Base-by-base conservation (phyloP, 1,139 yeast species). In the Suhomyces bolitotheri region DNA sequence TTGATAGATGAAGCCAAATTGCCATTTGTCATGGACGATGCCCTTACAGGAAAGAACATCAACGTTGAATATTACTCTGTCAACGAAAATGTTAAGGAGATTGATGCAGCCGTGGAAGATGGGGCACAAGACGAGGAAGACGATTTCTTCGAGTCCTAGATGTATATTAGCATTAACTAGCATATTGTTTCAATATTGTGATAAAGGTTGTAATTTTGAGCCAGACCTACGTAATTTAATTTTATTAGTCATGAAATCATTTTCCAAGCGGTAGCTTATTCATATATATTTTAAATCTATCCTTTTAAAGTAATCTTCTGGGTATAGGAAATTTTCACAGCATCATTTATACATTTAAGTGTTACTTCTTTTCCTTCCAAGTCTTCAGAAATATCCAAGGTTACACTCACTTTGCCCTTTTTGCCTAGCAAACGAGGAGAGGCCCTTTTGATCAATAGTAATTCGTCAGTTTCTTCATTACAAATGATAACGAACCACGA, bases 401-500 rank as follows among this genome's bases (percentile, higher is more conserved):
- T 66, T 48, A 80, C 70, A 3, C 33, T 25, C 6, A 71, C 62
- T 15, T 50, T 50, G 9, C 85, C 76, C 40, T 58, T 60, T 33
- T 76, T 74, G 2, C 69, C 73, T 0, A 51, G 46, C 33, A 66
- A 45, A 41, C 62, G 66, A 1, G 92, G 92, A 11, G 81, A 75
- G 7, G 84, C 84, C 51, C 95, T 71, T 51, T 83, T 84, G 27
- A 85, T 62, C 36, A 80, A 66, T 22, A 74, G 60, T 27, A 86
- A 55, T 51, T 82, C 87, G 22, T 63, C 64, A 2, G 51, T 50
- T 2, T 57, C 50, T 8, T 55, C 56, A 50, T 79, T 75, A 47
- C 78, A 74, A 7, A 82, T 60, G 33, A 90, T 75, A 7, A 83
- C 73, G 58, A 92, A 87, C 98, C 98, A 94, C 0, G 95, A 80